phyloP scores from a whole-genome alignment of 148 eudicot species.

The Gaultheria prostrata region DNA sequence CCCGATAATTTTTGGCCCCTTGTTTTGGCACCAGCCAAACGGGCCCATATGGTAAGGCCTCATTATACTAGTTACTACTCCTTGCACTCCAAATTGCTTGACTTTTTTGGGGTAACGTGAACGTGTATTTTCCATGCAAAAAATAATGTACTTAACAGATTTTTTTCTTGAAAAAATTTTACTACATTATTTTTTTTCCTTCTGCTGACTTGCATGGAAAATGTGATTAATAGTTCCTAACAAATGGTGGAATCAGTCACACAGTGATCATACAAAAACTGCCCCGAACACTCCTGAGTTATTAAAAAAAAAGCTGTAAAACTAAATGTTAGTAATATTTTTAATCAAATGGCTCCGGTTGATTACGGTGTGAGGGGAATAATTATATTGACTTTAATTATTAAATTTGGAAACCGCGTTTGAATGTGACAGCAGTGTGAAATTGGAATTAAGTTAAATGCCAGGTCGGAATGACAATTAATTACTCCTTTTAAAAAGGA shows the following conservation, averaged over 20 bases:
- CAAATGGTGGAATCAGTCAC: not conserved
- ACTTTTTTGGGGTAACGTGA: too few species aligned
- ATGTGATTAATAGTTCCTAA: not conserved
- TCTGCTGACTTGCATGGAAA: not conserved
- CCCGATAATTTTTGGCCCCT: too few species aligned
- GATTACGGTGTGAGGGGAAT: not conserved
- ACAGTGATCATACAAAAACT: not conserved
- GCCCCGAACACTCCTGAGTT: not conserved
- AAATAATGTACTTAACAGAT: too few species aligned
- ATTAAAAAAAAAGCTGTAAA: too few species aligned
- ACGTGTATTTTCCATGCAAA: too few species aligned
- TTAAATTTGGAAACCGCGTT: not conserved
- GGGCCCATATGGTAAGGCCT: too few species aligned
- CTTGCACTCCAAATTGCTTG: too few species aligned
- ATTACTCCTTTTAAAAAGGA: not conserved
- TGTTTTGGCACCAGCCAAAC: too few species aligned
- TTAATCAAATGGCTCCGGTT: not conserved
- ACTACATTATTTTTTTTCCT: too few species aligned
- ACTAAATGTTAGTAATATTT: too few species aligned
- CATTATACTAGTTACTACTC: too few species aligned
- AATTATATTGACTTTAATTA: not conserved
- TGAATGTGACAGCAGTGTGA: conserved; percentile 3
- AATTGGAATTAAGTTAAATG: not conserved
- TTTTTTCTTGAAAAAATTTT: too few species aligned
- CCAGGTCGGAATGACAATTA: not conserved